A percentile compares a stretch with the other conserved stretches of the same genome.
Conservation (phyloP, 2,329 filamentous ascomycete genomes). For the Cryphonectria japonica region DNA sequence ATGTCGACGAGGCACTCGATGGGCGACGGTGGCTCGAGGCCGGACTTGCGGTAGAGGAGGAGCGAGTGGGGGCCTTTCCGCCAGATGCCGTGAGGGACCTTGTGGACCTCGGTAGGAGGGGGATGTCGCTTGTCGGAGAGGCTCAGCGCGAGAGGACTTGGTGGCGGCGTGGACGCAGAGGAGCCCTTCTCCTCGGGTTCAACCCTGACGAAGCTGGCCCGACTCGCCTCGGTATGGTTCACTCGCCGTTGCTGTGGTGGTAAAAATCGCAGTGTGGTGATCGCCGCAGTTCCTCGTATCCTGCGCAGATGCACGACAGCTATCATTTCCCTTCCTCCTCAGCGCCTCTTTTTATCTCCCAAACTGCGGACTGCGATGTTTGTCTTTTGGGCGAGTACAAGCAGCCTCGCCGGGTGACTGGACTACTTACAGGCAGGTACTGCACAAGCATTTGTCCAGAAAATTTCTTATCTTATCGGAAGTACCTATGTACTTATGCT, state of each 20-base stretch:
- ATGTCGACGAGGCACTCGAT: slow-evolving; percentile 9
- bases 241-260: not conserved
- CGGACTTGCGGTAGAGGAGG: slow-evolving; percentile 6
- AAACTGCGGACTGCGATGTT: not conserved
- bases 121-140: not conserved
- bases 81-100: not conserved
- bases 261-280: not conserved
- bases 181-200: not conserved
- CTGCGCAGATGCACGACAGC: not conserved
- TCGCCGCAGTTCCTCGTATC: not conserved
- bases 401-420: slow-evolving; percentile 4
- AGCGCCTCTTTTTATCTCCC: not conserved
- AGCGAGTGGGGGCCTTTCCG: slow-evolving; percentile 2
- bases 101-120: not conserved
- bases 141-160: not conserved
- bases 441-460: not conserved
- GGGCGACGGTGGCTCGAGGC: not conserved
- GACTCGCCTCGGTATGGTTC: too few species aligned
- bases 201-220: not conserved
- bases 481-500: not conserved
- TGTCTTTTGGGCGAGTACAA: not conserved
- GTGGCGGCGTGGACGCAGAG: not conserved
- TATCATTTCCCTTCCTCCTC: slow-evolving; percentile 11
- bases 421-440: not conserved
- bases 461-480: slow-evolving; percentile 18